Evolutionary conservation across 163 green algal species (phyloP).

Genomic region (Chlamydomonas reinhardtii): DNA sequence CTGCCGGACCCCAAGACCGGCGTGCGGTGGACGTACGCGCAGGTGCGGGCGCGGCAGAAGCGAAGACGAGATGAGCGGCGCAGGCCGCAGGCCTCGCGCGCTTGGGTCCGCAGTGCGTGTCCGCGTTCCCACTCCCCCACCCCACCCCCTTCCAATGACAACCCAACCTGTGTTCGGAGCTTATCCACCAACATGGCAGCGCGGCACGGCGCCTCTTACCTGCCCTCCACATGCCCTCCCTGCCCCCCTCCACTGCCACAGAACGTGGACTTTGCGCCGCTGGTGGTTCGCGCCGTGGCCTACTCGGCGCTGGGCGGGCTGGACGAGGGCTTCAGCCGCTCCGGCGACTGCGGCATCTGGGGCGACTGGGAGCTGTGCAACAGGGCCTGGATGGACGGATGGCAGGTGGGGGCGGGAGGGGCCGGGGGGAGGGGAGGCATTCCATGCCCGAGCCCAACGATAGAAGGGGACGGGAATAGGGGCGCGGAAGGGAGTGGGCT

Average conservation of each 20-base stretch:
- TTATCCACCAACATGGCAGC: background rate
- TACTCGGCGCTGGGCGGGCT: constrained; percentile 17
- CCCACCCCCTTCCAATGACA: no score
- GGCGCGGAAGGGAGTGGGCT: no score
- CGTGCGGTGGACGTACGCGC: constrained; percentile 1
- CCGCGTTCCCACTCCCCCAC: no score
- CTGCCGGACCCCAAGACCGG: background rate
- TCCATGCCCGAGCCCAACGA: no score
- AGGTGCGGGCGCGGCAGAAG: background rate
- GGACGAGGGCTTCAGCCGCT: constrained; percentile 5
- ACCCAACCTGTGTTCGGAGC: no score
- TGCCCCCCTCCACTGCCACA: background rate
- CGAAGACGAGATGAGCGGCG: no score
- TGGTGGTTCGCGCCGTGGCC: background rate
- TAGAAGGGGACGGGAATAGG: no score
- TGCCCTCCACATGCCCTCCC: background rate
- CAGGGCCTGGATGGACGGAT: constrained; percentile 14
- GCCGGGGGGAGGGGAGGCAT: background rate
- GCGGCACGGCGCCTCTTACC: background rate
- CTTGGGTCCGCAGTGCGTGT: no score
- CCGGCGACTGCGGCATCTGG: constrained; percentile 38
- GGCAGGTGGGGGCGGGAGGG: background rate
- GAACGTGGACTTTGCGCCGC: constrained; percentile 37
- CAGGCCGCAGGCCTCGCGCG: no score
- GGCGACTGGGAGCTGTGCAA: constrained; percentile 44